Evolutionary conservation across 2,329 filamentous ascomycete species (phyloP).

Genomic region (Mycosphaerella sp.): DNA sequence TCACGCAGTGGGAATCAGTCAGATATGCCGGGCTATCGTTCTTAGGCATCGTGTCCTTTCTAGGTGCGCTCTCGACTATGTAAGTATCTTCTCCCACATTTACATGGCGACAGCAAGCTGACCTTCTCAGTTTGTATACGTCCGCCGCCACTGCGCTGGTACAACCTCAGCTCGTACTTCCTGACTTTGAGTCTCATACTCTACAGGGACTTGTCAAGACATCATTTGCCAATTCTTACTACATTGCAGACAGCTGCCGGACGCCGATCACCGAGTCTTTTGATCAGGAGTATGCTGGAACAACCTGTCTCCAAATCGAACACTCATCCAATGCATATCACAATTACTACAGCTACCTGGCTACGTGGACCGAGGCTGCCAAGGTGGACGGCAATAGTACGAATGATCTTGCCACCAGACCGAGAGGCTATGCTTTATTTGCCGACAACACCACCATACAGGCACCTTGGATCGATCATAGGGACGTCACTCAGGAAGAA

Average conservation of each 20-base stretch:
- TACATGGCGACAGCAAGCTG: background rate
- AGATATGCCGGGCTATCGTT: slow-evolving; percentile 58
- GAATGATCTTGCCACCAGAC: slow-evolving; percentile 45
- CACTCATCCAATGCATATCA: slow-evolving; percentile 65
- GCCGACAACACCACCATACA: slow-evolving; percentile 67
- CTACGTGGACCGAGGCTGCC: slow-evolving; percentile 47
- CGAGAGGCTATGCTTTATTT: slow-evolving; percentile 56
- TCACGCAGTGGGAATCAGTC: slow-evolving; percentile 62
- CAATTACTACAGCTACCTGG: slow-evolving; percentile 56
- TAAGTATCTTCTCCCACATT: background rate
- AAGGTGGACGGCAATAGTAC: slow-evolving; percentile 41
- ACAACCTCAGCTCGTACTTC: slow-evolving; percentile 62
- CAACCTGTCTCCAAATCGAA: slow-evolving; percentile 62
- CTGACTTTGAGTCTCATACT: slow-evolving; percentile 44
- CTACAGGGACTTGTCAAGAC: slow-evolving; percentile 54
- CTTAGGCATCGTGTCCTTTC: slow-evolving; percentile 58
- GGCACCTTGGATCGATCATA: slow-evolving; percentile 61
- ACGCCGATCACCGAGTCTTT: slow-evolving; percentile 49
- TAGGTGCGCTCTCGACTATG: slow-evolving; percentile 59
- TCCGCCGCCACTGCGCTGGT: slow-evolving; percentile 71
- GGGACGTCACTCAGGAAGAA: slow-evolving; percentile 47
- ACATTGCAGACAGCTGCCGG: slow-evolving; percentile 52
- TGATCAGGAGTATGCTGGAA: slow-evolving; percentile 40
- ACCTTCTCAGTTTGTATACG: slow-evolving; percentile 53
- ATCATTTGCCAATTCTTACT: slow-evolving; percentile 58